Evolutionary conservation across 495 filamentous ascomycete genomes (phyloP), one percentile per base, ranked within the genome.

Genomic region (Lepidopterella palustris): DNA sequence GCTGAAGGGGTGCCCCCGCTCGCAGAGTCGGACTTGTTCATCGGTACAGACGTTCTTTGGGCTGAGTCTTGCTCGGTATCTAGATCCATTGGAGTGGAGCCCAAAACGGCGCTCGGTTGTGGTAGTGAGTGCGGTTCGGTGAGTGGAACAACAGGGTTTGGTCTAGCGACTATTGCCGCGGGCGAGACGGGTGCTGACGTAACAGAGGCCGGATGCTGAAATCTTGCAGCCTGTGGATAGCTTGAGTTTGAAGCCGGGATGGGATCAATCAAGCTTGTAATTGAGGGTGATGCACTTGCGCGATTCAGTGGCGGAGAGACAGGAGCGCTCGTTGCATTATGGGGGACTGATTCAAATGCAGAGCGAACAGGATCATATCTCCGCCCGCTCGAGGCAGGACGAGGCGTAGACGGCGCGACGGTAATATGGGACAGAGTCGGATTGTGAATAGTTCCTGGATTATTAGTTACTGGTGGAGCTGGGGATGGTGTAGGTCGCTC

Each of bases 361-460:
- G 84, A 87, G 45, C 91, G 81, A 66, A 96, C 87, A 0, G 91
- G 91, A 72, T 96, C 91, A 68, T 90, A 96, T 63, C 87, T 87
- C 64, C 88, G 88, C 45, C 89, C 85, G 65, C 87, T 89, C 0
- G 86, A 78, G 3, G 79, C 73, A 24, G 77, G 75, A 13, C 78
- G 73, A 18, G 74, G 69, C 25, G 70, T 73, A 23, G 75, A 71
- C 5, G 70, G 73, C 11, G 70, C 60, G 13, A 51, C 59, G n/a
- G 62, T 55, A n/a, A 69, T 55, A 54, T 73, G 62, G 6, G 69
- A 55, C 52, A 58, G 63, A 63, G 27, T 66, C 58, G 48, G 71
- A 70, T 62, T 72, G 61, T 56, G 70, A 49, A 71, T 60, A 25
- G 67, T 58, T 29, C 74, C 68, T 24, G 60, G 47, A 35, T 63